These are phyloP conservation scores for Yarrowia keelungensis DNA, from an alignment of 805 yeast genomes.

Conservation along the genomic window DNA sequence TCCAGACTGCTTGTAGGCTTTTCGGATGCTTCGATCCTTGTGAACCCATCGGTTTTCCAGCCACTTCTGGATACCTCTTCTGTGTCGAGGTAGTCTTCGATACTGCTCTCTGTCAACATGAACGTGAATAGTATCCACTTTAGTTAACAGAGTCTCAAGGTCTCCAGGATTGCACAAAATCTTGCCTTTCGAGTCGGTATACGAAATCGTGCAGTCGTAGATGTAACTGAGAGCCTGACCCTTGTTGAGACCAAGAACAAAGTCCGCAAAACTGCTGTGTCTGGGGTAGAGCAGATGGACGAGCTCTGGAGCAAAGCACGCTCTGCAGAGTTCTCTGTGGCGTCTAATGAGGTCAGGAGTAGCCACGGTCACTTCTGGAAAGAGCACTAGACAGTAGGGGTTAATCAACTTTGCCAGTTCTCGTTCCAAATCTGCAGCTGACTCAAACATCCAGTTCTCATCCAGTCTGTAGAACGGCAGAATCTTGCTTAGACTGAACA, in stretches of 20 bases:
- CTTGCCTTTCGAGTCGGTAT: conserved; percentile 45
- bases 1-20: conserved; percentile 45
- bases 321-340: conserved; percentile 63
- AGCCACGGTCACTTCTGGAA: conserved; percentile 82
- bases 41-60: conserved; percentile 74
- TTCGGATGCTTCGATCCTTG: conserved; percentile 58
- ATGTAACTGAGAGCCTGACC: conserved; percentile 48
- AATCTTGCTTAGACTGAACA: conserved; percentile 42
- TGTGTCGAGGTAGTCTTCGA: conserved; percentile 42
- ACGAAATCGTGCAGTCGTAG: conserved; percentile 64
- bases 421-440: conserved; percentile 40
- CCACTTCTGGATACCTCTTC: conserved; percentile 61
- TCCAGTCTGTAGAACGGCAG: conserved; percentile 41
- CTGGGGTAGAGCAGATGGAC: conserved; percentile 78
- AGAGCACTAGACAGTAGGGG: conserved; percentile 66
- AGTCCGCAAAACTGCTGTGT: conserved; percentile 52
- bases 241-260: conserved; percentile 44
- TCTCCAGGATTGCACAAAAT: conserved; percentile 40
- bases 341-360: conserved; percentile 48
- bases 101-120: conserved; percentile 39
- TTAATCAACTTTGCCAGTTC: conserved; percentile 42
- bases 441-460: conserved; percentile 47
- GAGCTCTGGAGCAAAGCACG: conserved; percentile 66
- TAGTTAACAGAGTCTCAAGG: conserved; percentile 35
- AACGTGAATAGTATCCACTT: conserved; percentile 43